Evolutionary conservation across 306 rosid genomes (phyloP), one percentile per base, ranked within the genome.

Genomic region (Lathyrus sativus): DNA sequence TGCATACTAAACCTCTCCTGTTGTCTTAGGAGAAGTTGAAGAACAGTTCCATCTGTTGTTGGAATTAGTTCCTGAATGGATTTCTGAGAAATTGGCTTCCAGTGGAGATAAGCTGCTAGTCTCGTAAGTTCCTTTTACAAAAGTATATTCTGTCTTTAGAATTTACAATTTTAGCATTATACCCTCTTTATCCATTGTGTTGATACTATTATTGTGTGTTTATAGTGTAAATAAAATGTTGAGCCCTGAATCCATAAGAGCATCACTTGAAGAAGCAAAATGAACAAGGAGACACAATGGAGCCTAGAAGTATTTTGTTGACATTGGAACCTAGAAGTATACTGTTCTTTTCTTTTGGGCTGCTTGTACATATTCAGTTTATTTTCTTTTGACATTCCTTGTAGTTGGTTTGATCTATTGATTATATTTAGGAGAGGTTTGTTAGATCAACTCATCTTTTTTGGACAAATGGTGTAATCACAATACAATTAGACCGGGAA

Each of bases 1-100:
- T 11, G 48, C 11, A 19, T 49, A 64, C 79, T 81, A 17, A 83
- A 37, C 2, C 13, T 60, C 62, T 18, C 53, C 77, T 11, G 12
- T 53, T n/a, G 74, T 71, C 56, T 17, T 61, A 90, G 96, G 83
- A 33, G 96, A 95, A 78, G 83, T 85, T 35, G 87, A 88, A 76
- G 97, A 95, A 67, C 96, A 84, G 54, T 73, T 93, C 13, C 57
- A 45, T 56, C 79, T 90, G 80, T 58, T 88, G 79, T 58, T 76
- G 9, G 96, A 93, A 80, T 63, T 93, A 62, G 88, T 59, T 51
- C 99, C 97, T 0, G 95, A 87, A 11, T 93, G 97, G 97, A 93
- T 90, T 76, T 93, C 87, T 29, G 89, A 87, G 71, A 87, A 85
- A 77, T 15, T 42, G 51, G 61, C 80, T 72, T 77, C 79, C 6